phyloP scores from a whole-genome alignment of 2,329 filamentous ascomycete species.

The Fusarium lateritium region DNA sequence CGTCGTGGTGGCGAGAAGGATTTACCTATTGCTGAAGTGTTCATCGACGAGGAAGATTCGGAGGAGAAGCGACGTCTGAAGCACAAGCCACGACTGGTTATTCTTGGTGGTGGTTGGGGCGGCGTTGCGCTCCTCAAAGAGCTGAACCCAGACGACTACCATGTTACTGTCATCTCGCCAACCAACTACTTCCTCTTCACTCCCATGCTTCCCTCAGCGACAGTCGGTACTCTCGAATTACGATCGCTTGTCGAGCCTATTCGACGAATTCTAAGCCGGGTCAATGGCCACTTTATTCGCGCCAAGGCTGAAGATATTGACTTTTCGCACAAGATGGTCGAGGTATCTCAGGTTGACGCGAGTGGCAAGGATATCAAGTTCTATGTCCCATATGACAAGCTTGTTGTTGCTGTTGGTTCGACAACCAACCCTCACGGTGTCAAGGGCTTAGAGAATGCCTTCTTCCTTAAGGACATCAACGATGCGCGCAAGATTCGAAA shows the following conservation, averaged over 20 bases:
- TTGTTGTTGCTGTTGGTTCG: constrained; percentile 92
- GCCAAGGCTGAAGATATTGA: constrained; percentile 90
- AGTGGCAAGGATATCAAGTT: constrained; percentile 83
- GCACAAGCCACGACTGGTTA: constrained; percentile 92
- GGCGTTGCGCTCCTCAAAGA: constrained; percentile 93
- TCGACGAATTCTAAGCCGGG: constrained; percentile 81
- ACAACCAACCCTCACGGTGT: constrained; percentile 96
- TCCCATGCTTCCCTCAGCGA: constrained; percentile 96
- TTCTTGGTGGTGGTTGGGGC: constrained; percentile 95
- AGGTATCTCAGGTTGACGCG: constrained; percentile 81
- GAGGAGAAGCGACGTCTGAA: constrained; percentile 79
- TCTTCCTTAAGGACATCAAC: constrained; percentile 95
- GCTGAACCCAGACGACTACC: constrained; percentile 90
- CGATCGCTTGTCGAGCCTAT: constrained; percentile 94
- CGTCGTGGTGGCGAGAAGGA: constrained; percentile 93
- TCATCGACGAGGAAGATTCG: constrained; percentile 90
- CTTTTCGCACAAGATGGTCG: constrained; percentile 91
- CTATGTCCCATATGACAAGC: constrained; percentile 97
- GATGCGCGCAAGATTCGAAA: constrained; percentile 93
- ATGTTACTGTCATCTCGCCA: constrained; percentile 94
- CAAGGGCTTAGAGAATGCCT: constrained; percentile 91
- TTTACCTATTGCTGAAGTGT: constrained; percentile 87
- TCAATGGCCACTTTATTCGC: constrained; percentile 91
- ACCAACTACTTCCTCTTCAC: constrained; percentile 99
- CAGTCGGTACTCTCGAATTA: constrained; percentile 93